These are phyloP conservation scores for Salisapilia sapeloensis DNA, from an alignment of 352 stramenopile genomes.

Conservation along the genomic window DNA sequence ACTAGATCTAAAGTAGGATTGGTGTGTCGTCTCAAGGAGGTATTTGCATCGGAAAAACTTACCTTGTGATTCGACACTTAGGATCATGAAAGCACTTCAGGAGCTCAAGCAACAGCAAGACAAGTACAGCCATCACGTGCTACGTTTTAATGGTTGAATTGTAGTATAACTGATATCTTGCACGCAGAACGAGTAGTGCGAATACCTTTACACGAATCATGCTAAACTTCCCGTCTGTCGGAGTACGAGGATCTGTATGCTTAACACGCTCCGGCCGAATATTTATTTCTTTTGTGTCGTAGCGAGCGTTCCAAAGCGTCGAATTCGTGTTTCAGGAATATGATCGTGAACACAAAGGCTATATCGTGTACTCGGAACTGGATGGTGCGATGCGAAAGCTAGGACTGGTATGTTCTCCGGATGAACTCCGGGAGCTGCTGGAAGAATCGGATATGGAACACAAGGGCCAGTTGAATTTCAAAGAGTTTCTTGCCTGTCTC, in stretches of 20 bases:
- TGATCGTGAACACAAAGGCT: conserved; percentile 44
- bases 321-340: conserved; percentile 47
- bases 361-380: conserved; percentile 61
- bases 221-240: conserved; percentile 55
- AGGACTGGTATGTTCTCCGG: conserved; percentile 45
- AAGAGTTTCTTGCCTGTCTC: conserved; percentile 79
- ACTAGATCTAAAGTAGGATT: too few species aligned
- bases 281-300: conserved; percentile 2
- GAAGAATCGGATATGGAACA: conserved; percentile 75
- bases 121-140: conserved; percentile 26
- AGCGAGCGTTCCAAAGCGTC: conserved; percentile 67
- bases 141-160: conserved; percentile 6
- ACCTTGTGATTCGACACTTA: too few species aligned
- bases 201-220: conserved; percentile 67
- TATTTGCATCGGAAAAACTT: too few species aligned
- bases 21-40: too few species aligned
- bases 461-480: conserved; percentile 65
- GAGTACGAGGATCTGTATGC: conserved; percentile 6
- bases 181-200: conserved; percentile 4
- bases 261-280: too few species aligned
- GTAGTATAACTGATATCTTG: not conserved
- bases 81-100: conserved; percentile 64
- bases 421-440: conserved; percentile 59
- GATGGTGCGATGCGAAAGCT: conserved; percentile 59
- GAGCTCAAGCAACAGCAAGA: conserved; percentile 43